A percentile compares a stretch with the other conserved stretches of the same genome.
Conservation (phyloP, 2,329 filamentous ascomycete genomes). For the Neopestalotiopsis sp. region DNA sequence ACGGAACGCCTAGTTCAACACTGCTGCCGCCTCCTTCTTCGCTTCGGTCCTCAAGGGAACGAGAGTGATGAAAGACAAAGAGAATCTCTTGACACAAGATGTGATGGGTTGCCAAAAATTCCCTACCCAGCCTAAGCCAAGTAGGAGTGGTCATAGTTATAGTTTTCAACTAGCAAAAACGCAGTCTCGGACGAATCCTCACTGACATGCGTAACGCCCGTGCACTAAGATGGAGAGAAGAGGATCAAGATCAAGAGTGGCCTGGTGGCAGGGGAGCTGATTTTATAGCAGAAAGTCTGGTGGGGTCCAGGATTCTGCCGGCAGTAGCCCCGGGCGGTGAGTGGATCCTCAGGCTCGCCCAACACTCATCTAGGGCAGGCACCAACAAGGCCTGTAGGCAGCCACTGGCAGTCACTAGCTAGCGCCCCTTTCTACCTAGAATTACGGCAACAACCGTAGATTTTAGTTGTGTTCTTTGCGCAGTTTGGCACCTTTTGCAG, state of each 20-base stretch:
- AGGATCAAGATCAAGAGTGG: slow-evolving; percentile 38
- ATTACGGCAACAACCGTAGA: too few relatives aligned
- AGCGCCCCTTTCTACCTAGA: too few relatives aligned
- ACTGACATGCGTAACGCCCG: slow-evolving; percentile 83
- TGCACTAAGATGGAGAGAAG: slow-evolving; percentile 68
- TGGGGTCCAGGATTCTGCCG: slow-evolving; percentile 5
- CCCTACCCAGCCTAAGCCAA: slow-evolving; percentile 73
- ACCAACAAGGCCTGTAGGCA: background rate
- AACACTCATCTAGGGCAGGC: background rate
- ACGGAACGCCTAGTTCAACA: background rate
- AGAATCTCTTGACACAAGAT: slow-evolving; percentile 38
- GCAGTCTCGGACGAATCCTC: slow-evolving; percentile 86
- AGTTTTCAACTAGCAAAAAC: slow-evolving; percentile 94
- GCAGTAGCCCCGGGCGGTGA: background rate
- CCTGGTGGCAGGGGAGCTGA: background rate
- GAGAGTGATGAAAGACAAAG: slow-evolving; percentile 57
- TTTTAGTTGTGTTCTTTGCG: too few relatives aligned
- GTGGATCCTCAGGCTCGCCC: background rate
- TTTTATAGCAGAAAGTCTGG: slow-evolving; percentile 1
- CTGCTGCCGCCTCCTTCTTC: slow-evolving; percentile 50
- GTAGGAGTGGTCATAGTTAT: slow-evolving; percentile 76
- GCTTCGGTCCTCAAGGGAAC: slow-evolving; percentile 49
- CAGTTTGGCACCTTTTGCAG: too few relatives aligned
- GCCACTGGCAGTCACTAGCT: background rate
- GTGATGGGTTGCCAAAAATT: slow-evolving; percentile 74